Base-by-base conservation (phyloP, 306 rosid genomes). In the Fagus crenata region DNA sequence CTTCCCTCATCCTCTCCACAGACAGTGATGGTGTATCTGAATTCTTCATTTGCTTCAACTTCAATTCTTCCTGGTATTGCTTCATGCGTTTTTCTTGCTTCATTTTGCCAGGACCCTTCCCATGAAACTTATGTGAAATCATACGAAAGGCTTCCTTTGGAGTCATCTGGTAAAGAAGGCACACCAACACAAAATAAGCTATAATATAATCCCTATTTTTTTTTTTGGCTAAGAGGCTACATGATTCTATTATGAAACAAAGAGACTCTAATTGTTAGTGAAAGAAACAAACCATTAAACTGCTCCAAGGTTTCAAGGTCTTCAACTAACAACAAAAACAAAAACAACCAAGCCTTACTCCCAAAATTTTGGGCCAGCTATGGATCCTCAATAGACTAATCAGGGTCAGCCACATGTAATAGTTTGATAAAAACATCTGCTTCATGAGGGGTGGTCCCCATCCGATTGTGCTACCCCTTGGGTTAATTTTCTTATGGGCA, bases 21-120 rank as follows among this genome's bases (percentile, higher is more conserved):
- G 97, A 92, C 61, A 87, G 4, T 15, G 96, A 92, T 53, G 97
- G 97, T 18, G 97, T 92, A 83, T 92, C 97, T 2, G 96, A 89
- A 80, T 96, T 92, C 89, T 88, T 90, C 98, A 95, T 95, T 74
- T 88, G 93, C 81, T 95, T 95, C 90, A 92, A 77, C 86, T 90
- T 92, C 73, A 92, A 80, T 78, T 95, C 98, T 87, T 95, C 96
- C 3, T 87, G 83, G 82, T 76, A 92, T 80, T 92, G 97, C 87
- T 88, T 95, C 90, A 85, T 82, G 71, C 97, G 96, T 83, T 95
- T 95, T 85, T 95, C 99, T 86, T 88, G 99, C 83, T 95, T 92
- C 99, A 89, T 92, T 87, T 92, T 95, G 33, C 97, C 97, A 77
- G 97, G 99, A 6, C 91, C 92, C 86, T 95, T 92, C 40, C 99